Evolutionary conservation across 805 yeast genomes (phyloP).

Genomic region (Wickerhamomyces xylosicus): DNA sequence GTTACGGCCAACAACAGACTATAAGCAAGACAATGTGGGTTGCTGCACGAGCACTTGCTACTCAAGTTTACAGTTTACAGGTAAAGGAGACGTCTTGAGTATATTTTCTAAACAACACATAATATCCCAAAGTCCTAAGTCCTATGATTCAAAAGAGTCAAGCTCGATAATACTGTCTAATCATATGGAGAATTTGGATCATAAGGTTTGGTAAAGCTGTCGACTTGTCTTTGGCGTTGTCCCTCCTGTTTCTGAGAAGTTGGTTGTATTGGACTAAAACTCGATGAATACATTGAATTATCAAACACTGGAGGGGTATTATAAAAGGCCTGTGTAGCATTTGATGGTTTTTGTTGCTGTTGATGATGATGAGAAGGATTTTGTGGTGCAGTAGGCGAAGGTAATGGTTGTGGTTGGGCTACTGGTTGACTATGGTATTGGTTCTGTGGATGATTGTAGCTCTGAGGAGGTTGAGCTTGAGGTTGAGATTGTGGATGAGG

Average conservation of each 20-base stretch:
- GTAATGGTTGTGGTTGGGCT: background rate
- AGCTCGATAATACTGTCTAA: background rate
- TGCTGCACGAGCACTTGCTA: too few species aligned
- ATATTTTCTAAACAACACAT: too few species aligned
- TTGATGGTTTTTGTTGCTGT: conserved; percentile 12
- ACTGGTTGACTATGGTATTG: background rate
- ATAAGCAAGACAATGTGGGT: too few species aligned
- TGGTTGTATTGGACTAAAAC: background rate
- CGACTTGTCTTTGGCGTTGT: background rate
- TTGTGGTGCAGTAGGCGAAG: background rate
- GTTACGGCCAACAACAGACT: too few species aligned
- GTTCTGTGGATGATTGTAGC: too few species aligned
- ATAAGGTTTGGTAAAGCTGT: background rate
- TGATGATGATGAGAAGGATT: conserved; percentile 6
- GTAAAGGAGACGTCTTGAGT: too few species aligned
- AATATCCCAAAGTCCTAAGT: too few species aligned
- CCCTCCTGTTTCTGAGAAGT: background rate
- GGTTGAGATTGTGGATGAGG: background rate
- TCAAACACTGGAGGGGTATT: background rate
- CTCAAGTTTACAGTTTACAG: too few species aligned
- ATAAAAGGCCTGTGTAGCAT: conserved; percentile 1
- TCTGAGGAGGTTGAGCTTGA: background rate
- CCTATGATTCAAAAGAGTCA: too few species aligned
- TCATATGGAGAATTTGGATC: background rate
- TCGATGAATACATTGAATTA: background rate